phyloP scores from a whole-genome alignment of 2,329 filamentous ascomycete genomes.

The Fusarium sambucinum region DNA sequence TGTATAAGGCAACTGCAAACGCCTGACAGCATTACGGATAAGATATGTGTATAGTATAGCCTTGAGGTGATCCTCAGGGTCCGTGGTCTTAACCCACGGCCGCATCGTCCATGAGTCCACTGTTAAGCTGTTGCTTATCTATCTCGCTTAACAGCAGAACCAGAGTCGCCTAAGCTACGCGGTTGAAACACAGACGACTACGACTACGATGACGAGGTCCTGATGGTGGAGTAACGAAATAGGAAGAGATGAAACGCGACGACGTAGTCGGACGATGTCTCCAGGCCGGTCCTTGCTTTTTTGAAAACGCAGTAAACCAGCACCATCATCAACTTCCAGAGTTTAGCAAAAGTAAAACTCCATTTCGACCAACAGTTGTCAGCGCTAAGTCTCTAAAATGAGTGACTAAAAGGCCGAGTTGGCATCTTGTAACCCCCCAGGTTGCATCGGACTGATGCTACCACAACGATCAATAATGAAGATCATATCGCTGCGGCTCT shows the following conservation, averaged over 20 bases:
- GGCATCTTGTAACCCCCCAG: not conserved
- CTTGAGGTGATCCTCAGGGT: constrained; percentile 18
- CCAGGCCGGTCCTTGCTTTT: not conserved
- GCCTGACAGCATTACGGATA: not conserved
- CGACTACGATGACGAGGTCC: not conserved
- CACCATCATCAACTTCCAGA: not conserved
- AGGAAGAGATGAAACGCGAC: constrained; percentile 28
- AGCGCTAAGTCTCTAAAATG: constrained; percentile 3
- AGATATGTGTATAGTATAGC: not conserved
- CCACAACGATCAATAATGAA: constrained; percentile 28
- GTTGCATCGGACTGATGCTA: constrained; percentile 16
- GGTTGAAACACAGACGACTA: constrained; percentile 22
- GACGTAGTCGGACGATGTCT: constrained; percentile 6
- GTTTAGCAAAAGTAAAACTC: not conserved
- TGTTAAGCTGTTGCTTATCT: constrained; percentile 13
- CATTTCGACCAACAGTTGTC: not conserved
- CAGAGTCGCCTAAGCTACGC: constrained; percentile 10
- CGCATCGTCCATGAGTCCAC: constrained; percentile 1
- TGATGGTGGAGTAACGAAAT: not conserved
- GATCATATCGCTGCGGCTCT: constrained; percentile 19
- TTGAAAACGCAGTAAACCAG: not conserved
- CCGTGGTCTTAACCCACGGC: not conserved
- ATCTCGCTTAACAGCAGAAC: constrained; percentile 8
- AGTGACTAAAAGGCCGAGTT: constrained; percentile 6
- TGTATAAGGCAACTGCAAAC: constrained; percentile 17